Percentiles rank a stretch among this genome's conserved stretches.
phyloP scores from a whole-genome alignment of 2,329 filamentous ascomycete genomes.

The Chaetomium strumarium region DNA sequence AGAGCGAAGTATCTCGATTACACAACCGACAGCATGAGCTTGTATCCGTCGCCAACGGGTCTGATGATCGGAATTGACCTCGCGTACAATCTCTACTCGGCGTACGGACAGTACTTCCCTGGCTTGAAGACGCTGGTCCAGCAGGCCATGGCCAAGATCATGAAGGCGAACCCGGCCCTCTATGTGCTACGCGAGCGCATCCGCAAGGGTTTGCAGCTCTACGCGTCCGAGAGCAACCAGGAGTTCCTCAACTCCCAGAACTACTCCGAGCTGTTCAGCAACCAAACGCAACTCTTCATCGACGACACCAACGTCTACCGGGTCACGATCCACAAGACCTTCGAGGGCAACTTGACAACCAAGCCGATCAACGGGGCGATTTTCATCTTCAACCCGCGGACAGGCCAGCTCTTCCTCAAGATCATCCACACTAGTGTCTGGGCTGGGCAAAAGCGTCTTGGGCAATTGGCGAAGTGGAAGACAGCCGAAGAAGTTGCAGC shows the following conservation, averaged over 20 bases:
- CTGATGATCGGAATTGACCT: slow-evolving; percentile 97
- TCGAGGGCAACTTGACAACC: slow-evolving; percentile 96
- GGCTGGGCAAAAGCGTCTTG: slow-evolving; percentile 98
- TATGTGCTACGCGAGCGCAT: slow-evolving; percentile 98
- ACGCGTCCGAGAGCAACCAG: slow-evolving; percentile 97
- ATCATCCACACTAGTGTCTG: slow-evolving; percentile 99
- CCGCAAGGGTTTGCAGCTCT: slow-evolving; percentile 93
- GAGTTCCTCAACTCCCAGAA: slow-evolving; percentile 99
- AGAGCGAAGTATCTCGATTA: slow-evolving; percentile 98
- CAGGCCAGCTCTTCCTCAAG: slow-evolving; percentile 95
- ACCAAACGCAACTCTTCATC: slow-evolving; percentile 97
- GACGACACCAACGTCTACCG: slow-evolving; percentile 99
- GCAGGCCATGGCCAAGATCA: slow-evolving; percentile 98
- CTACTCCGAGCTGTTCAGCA: slow-evolving; percentile 98
- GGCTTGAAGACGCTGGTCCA: slow-evolving; percentile 92
- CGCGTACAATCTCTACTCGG: slow-evolving; percentile 96
- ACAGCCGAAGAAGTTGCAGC: slow-evolving; percentile 99
- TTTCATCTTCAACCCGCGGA: slow-evolving; percentile 99
- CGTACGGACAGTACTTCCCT: slow-evolving; percentile 98
- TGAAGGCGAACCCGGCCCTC: slow-evolving; percentile 97
- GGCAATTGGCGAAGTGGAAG: slow-evolving; percentile 98
- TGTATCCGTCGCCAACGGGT: slow-evolving; percentile 94
- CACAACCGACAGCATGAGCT: slow-evolving; percentile 97
- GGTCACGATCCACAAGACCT: slow-evolving; percentile 99
- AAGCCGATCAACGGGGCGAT: slow-evolving; percentile 99